Evolutionary conservation across 2,329 filamentous ascomycete genomes (phyloP).

Genomic region (Lecanicillium sp.): DNA sequence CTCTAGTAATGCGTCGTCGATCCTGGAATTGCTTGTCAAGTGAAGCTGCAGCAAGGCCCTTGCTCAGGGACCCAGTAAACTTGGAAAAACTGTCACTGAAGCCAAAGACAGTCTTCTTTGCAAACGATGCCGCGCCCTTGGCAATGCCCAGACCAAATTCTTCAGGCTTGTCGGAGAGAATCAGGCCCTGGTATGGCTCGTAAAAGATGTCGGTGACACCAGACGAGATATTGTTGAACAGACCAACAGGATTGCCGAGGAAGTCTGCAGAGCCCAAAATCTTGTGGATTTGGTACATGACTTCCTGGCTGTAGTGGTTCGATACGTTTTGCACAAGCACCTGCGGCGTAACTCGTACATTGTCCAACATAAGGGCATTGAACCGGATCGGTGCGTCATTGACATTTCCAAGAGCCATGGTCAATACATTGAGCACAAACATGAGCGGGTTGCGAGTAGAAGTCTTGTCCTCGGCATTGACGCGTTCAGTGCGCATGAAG

Average conservation of each 20-base stretch:
- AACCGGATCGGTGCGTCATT: conserved; percentile 93
- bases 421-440: conserved; percentile 98
- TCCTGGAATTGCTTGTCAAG: conserved; percentile 99
- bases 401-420: conserved; percentile 98
- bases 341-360: conserved; percentile 81
- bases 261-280: conserved; percentile 96
- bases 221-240: conserved; percentile 98
- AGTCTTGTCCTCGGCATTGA: conserved; percentile 93
- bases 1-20: conserved; percentile 83
- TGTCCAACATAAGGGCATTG: conserved; percentile 90
- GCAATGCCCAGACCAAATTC: conserved; percentile 93
- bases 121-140: conserved; percentile 91
- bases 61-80: conserved; percentile 93
- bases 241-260: conserved; percentile 89
- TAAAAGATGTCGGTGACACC: conserved; percentile 98
- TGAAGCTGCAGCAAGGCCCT: conserved; percentile 89
- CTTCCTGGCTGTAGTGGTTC: conserved; percentile 95
- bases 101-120: conserved; percentile 97
- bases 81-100: conserved; percentile 97
- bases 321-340: conserved; percentile 79
- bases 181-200: conserved; percentile 95
- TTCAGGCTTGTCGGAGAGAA: conserved; percentile 91
- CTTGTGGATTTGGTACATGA: conserved; percentile 91
- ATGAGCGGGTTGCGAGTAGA: conserved; percentile 89
- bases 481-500: conserved; percentile 90